Percentiles rank a stretch among this genome's conserved stretches.
These are phyloP conservation scores for Epichloe sp. DNA, from an alignment of 2,329 filamentous ascomycete genomes.

Conservation along the genomic window DNA sequence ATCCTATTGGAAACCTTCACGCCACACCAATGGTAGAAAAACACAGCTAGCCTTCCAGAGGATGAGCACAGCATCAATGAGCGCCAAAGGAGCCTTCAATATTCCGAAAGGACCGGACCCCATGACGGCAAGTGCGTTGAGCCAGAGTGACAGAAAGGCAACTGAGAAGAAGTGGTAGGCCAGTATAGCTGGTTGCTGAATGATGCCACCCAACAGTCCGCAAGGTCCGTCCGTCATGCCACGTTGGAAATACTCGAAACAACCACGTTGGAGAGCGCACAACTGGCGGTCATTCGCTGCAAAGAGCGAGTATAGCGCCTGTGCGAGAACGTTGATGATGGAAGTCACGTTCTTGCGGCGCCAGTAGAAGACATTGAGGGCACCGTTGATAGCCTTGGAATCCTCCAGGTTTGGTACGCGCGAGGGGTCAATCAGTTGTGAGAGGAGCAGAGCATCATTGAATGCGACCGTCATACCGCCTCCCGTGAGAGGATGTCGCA, in stretches of 20 bases:
- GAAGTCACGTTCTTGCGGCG: constrained; percentile 65
- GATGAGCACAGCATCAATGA: constrained; percentile 54
- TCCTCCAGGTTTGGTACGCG: constrained; percentile 58
- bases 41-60: constrained; percentile 72
- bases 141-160: constrained; percentile 75
- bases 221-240: constrained; percentile 66
- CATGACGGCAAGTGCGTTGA: constrained; percentile 29
- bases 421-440: constrained; percentile 58
- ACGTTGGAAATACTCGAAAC: constrained; percentile 82
- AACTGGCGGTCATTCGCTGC: constrained; percentile 71
- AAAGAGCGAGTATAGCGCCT: constrained; percentile 84
- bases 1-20: constrained; percentile 36
- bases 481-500: constrained; percentile 96
- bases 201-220: constrained; percentile 69
- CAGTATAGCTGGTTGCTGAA: constrained; percentile 62
- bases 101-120: constrained; percentile 22
- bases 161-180: constrained; percentile 93
- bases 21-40: constrained; percentile 69
- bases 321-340: constrained; percentile 96
- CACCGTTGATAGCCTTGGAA: constrained; percentile 48
- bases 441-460: constrained; percentile 74
- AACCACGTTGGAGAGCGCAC: constrained; percentile 70
- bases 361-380: constrained; percentile 75
- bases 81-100: constrained; percentile 41
- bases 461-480: constrained; percentile 97